Evolutionary conservation across 2,329 filamentous ascomycete species (phyloP).

Genomic region (Ophiostoma populinum): DNA sequence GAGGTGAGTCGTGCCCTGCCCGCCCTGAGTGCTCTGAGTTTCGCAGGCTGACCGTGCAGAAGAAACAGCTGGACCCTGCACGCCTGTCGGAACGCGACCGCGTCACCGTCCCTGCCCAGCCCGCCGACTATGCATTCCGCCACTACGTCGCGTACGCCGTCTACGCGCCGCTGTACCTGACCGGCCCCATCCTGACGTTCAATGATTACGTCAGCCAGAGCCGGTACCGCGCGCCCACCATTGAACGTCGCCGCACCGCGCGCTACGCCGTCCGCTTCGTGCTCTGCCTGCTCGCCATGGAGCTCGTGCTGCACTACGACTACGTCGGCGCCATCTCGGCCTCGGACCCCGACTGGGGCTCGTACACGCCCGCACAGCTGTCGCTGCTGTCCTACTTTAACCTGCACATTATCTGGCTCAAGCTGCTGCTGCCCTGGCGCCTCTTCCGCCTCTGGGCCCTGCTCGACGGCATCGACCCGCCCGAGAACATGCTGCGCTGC

Average conservation of each 20-base stretch:
- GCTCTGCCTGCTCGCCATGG: conserved; percentile 71
- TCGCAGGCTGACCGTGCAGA: conserved; percentile 45
- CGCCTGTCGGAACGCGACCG: conserved; percentile 80
- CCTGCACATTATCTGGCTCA: conserved; percentile 93
- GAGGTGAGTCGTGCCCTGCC: conserved; percentile 66
- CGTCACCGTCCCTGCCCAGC: conserved; percentile 54
- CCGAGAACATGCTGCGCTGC: conserved; percentile 96
- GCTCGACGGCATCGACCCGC: conserved; percentile 78
- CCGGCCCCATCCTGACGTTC: conserved; percentile 89
- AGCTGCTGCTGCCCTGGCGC: conserved; percentile 92
- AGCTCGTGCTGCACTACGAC: conserved; percentile 76
- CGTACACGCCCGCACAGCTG: conserved; percentile 75
- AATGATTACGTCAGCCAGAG: conserved; percentile 91
- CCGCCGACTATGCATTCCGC: conserved; percentile 56
- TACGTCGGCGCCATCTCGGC: conserved; percentile 90
- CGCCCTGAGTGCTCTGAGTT: background rate
- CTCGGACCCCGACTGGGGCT: conserved; percentile 57
- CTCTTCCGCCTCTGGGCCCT: conserved; percentile 96
- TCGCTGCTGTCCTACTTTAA: conserved; percentile 90
- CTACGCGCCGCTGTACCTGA: conserved; percentile 84
- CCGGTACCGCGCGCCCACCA: conserved; percentile 54
- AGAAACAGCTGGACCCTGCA: conserved; percentile 86
- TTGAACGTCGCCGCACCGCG: conserved; percentile 51
- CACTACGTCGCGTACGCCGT: conserved; percentile 83
- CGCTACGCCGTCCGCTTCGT: conserved; percentile 74